Evolutionary conservation across 2,329 filamentous ascomycete species (phyloP).

Genomic region (Coniochaeta sp.): DNA sequence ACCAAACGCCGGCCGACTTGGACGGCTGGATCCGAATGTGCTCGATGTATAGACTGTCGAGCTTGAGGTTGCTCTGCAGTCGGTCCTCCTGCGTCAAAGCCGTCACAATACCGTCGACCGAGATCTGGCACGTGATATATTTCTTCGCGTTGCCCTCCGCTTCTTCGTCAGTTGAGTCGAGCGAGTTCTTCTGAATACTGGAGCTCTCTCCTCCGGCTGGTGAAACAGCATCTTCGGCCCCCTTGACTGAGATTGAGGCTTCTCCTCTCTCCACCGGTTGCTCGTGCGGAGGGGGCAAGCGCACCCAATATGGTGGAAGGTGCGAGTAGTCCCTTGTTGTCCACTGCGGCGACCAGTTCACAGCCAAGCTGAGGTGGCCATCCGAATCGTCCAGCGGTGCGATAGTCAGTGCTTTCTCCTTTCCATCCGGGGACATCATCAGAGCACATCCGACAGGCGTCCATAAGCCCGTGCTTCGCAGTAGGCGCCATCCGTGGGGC

Average conservation of each 20-base stretch:
- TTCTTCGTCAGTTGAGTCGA: slow-evolving; percentile 27
- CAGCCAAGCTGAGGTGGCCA: slow-evolving; percentile 49
- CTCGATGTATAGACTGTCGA: slow-evolving; percentile 36
- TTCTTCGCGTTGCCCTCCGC: slow-evolving; percentile 15
- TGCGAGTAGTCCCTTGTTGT: slow-evolving; percentile 42
- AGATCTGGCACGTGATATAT: slow-evolving; percentile 41
- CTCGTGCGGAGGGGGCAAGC: slow-evolving; percentile 28
- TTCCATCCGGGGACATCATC: slow-evolving; percentile 44
- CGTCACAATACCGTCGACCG: slow-evolving; percentile 35
- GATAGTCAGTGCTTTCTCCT: slow-evolving; percentile 42
- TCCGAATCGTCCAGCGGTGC: slow-evolving; percentile 53
- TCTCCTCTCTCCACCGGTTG: slow-evolving; percentile 1
- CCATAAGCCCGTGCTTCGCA: slow-evolving; percentile 52
- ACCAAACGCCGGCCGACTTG: slow-evolving; percentile 42
- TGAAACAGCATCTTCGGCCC: background rate
- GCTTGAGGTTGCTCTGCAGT: slow-evolving; percentile 15
- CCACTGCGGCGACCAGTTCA: slow-evolving; percentile 49
- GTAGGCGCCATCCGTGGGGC: slow-evolving; percentile 48
- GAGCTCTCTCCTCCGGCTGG: slow-evolving; percentile 4
- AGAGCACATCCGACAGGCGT: slow-evolving; percentile 51
- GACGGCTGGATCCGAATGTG: slow-evolving; percentile 31
- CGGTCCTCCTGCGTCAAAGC: slow-evolving; percentile 33
- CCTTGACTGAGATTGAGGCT: background rate
- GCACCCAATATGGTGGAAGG: slow-evolving; percentile 54
- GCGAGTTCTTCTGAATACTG: slow-evolving; percentile 17